Percentiles rank a stretch among this genome's conserved stretches.
Evolutionary conservation across 495 filamentous ascomycete genomes (phyloP).

Genomic region (Neurospora discreta): DNA sequence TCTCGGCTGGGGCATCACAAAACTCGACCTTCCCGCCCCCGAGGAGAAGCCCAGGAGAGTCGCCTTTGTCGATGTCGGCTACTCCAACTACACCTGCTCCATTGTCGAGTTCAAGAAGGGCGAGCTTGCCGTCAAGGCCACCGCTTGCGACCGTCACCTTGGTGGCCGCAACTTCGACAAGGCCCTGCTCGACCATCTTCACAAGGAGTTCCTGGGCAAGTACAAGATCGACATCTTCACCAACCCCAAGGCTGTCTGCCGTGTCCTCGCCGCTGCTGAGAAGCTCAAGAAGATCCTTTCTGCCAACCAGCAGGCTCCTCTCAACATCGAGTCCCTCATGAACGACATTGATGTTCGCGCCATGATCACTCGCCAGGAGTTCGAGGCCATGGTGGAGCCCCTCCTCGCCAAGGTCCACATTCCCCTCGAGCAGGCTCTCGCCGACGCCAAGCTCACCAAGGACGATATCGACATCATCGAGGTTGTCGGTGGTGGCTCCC

Average conservation of each 20-base stretch:
- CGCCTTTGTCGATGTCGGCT: constrained; percentile 89
- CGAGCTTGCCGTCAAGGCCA: constrained; percentile 85
- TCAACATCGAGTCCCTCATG: constrained; percentile 98
- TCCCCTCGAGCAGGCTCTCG: constrained; percentile 81
- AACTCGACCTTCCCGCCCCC: constrained; percentile 73
- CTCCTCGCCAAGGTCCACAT: constrained; percentile 61
- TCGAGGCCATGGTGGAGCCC: constrained; percentile 82
- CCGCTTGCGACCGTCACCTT: constrained; percentile 91
- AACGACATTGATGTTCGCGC: constrained; percentile 86
- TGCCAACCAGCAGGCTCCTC: constrained; percentile 83
- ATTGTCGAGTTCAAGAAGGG: constrained; percentile 97
- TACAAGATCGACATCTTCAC: constrained; percentile 83
- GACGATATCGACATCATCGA: constrained; percentile 94
- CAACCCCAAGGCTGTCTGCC: constrained; percentile 79
- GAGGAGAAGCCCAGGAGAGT: constrained; percentile 93
- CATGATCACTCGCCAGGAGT: constrained; percentile 86
- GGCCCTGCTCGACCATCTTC: constrained; percentile 87
- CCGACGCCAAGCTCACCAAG: constrained; percentile 75
- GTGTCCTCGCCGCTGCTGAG: constrained; percentile 79
- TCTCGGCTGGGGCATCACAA: constrained; percentile 95
- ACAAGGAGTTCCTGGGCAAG: constrained; percentile 86
- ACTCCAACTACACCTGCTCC: constrained; percentile 89
- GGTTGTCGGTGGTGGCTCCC: constrained; percentile 89
- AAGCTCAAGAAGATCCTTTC: constrained; percentile 99
- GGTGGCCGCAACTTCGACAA: constrained; percentile 96